These are phyloP conservation scores for Botryotinia globosa DNA, from an alignment of 2,329 filamentous ascomycete species.

Conservation along the genomic window DNA sequence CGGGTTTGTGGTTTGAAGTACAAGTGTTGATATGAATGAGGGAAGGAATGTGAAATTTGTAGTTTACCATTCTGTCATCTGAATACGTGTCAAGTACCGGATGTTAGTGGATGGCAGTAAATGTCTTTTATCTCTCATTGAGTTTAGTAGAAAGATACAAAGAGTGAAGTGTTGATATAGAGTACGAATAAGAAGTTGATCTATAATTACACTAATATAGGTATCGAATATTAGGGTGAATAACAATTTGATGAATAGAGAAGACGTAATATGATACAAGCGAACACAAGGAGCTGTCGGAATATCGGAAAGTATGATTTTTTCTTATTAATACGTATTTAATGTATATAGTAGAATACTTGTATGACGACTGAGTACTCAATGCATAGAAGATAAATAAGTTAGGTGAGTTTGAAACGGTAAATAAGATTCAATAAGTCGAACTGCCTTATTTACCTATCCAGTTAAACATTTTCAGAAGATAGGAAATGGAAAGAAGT, in stretches of 20 bases:
- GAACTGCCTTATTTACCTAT: neutral
- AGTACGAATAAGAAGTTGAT: no score
- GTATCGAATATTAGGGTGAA: neutral
- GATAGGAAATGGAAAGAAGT: neutral
- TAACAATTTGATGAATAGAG: neutral
- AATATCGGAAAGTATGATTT: no score
- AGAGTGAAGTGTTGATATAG: neutral
- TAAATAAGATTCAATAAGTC: neutral
- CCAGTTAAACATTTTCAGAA: neutral
- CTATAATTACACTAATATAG: no score
- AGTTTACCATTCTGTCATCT: neutral
- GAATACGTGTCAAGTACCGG: neutral
- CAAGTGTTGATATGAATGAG: neutral
- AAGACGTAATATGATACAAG: neutral
- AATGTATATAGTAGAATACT: neutral
- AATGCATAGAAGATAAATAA: neutral
- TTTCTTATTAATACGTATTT: accelerated
- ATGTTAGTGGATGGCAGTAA: neutral
- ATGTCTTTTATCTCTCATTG: neutral
- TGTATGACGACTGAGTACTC: no score
- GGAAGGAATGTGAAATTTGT: neutral
- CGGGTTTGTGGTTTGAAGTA: accelerated
- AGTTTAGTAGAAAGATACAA: neutral
- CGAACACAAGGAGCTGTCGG: no score
- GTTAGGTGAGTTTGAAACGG: neutral